Evolutionary conservation across 148 eudicot species (phyloP), one percentile per base, ranked within the genome.

Genomic region (Rhododendron simsii): DNA sequence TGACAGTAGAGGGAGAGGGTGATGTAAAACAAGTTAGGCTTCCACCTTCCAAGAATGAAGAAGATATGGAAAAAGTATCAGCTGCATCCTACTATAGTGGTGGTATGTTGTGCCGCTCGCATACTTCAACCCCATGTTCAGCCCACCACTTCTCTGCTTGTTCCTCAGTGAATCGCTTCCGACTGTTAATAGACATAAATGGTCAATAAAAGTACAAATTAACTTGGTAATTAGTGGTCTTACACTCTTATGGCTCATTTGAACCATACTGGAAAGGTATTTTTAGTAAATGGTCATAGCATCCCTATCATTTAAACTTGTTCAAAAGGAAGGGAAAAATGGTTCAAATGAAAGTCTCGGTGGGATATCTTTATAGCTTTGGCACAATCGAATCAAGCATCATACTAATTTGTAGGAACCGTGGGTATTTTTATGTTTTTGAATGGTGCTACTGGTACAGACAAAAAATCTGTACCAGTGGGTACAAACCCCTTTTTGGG

Each of bases 61-160:
- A 55, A 63, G 81, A 73, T 7, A 63, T n/a, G 71, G 45, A 14
- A 71, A 21, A 71, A 59, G n/a, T 48, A 18, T 48, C 73, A 41
- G 69, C 83, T 73, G 67, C 61, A 21, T 76, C 61, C 74, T 84
- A 81, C 47, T 87, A 86, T 71, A 80, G 15, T 61, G 90, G 86
- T 75, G 35, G 90, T 78, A 97, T 85, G 69, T 94, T 93, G 90
- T 97, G 95, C 48, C 88, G 91, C 69, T 93, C 94, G 84, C 90
- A 93, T 84, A 95, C 94, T 86, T 86, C 90, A 74, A 78, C 71
- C 82, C 91, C 92, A 81, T 97, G 90, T 81, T 95, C 98, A 79
- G 95, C 88, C 99, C 99, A 97, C 99, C 99, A 95, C 83, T 91
- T 93, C 91, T 95, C 98, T 84, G 99, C 99, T 89, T 97, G 94